Conservation (phyloP, 805 yeast species). For the Yamadazyma sp. region DNA sequence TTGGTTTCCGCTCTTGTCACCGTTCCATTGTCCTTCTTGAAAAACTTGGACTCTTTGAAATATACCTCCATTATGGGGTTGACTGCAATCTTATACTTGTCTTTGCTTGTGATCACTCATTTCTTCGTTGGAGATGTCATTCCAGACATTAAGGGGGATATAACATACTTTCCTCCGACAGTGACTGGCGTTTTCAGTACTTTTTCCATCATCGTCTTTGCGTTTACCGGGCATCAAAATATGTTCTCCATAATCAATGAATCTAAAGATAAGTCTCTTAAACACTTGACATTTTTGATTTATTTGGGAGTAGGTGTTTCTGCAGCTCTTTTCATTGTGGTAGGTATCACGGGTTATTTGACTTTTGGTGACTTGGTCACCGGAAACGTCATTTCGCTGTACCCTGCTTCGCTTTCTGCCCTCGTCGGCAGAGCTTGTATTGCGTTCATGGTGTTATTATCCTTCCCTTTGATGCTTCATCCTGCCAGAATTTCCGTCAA, state of each 20-base stretch:
- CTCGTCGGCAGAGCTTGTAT: conserved; percentile 61
- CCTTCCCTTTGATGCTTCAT: conserved; percentile 78
- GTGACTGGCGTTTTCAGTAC: conserved; percentile 56
- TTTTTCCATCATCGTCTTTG: conserved; percentile 90
- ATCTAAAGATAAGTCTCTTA: conserved; percentile 54
- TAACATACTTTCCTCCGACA: conserved; percentile 38
- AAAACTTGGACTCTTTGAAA: conserved; percentile 76
- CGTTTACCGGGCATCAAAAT: conserved; percentile 94
- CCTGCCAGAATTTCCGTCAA: conserved; percentile 75
- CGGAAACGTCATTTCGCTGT: conserved; percentile 72
- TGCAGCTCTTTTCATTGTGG: conserved; percentile 58
- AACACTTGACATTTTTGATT: conserved; percentile 40
- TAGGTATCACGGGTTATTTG: conserved; percentile 81
- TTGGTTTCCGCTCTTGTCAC: conserved; percentile 43
- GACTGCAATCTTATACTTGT: conserved; percentile 74
- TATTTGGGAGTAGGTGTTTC: conserved; percentile 59
- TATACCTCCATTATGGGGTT: conserved; percentile 84
- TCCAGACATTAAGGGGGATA: conserved; percentile 26
- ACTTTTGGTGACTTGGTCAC: conserved; percentile 68
- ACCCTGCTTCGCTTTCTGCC: conserved; percentile 49
- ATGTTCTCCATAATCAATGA: conserved; percentile 90
- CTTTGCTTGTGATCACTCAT: conserved; percentile 72
- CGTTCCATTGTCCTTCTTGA: conserved; percentile 70
- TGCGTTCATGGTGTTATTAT: conserved; percentile 68
- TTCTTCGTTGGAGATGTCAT: conserved; percentile 57